These are phyloP conservation scores for Chaetomium sp. DNA, from an alignment of 2,329 filamentous ascomycete genomes.

Conservation along the genomic window DNA sequence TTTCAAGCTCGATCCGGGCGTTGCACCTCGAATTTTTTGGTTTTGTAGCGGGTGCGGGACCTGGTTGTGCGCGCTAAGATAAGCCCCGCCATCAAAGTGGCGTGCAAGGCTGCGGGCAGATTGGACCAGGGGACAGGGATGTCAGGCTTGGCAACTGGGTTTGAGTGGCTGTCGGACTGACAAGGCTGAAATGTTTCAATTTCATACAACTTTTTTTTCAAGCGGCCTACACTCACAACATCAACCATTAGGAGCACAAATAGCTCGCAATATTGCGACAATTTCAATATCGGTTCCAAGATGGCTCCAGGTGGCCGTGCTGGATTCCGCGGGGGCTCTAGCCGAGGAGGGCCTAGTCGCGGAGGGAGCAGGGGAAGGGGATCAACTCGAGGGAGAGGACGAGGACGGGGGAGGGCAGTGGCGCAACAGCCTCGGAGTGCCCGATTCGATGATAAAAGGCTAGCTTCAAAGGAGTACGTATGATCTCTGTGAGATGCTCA, in stretches of 20 bases:
- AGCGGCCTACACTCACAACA: not conserved
- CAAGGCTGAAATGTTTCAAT: conserved; percentile 43
- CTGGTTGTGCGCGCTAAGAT: conserved; percentile 59
- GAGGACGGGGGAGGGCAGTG: conserved; percentile 35
- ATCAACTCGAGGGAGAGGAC: conserved; percentile 31
- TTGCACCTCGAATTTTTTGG: conserved; percentile 37
- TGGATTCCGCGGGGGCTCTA: conserved; percentile 30
- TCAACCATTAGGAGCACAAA: not conserved
- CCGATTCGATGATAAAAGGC: conserved; percentile 50
- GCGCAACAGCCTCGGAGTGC: conserved; percentile 28
- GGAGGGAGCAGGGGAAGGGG: conserved; percentile 34
- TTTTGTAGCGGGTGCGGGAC: conserved; percentile 45
- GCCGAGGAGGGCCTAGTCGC: conserved; percentile 32
- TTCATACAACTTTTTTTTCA: conserved; percentile 39
- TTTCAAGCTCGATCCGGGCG: conserved; percentile 31
- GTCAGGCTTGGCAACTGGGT: conserved; percentile 18
- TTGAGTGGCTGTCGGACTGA: conserved; percentile 23
- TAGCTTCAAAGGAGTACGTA: conserved; percentile 50
- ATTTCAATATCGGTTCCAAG: not conserved
- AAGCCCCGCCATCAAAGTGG: conserved; percentile 44
- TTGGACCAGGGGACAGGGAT: not conserved
- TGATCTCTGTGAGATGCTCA: not conserved
- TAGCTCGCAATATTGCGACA: not conserved
- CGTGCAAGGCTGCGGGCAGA: conserved; percentile 28
- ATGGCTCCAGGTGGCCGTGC: conserved; percentile 41